Conservation (phyloP, 1,284 basidiomycete species). For the Phaffia rhodozyma region DNA sequence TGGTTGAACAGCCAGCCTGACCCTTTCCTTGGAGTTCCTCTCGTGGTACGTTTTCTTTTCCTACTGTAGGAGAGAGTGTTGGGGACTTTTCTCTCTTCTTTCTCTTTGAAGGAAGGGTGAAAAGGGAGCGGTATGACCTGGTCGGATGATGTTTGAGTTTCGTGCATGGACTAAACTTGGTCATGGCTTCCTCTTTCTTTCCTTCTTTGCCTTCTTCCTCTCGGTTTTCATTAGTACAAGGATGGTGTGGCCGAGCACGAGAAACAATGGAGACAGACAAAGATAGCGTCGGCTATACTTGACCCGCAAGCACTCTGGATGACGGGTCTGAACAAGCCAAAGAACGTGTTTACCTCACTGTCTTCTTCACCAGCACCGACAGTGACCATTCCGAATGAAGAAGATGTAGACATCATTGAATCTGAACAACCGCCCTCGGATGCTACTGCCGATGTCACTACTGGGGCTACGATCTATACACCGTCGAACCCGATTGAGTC, state of each 20-base stretch:
- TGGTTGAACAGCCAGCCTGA: constrained; percentile 14
- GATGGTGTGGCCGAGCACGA: constrained; percentile 15
- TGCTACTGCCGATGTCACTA: background rate
- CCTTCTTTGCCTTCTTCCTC: background rate
- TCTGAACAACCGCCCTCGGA: background rate
- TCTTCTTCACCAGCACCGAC: too few relatives aligned
- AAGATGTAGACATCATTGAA: background rate
- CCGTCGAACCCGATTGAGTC: background rate
- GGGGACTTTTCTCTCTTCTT: background rate
- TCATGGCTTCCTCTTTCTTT: background rate
- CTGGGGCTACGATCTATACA: background rate
- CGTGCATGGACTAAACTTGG: background rate
- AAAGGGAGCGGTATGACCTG: background rate
- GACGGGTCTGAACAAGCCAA: constrained; percentile 8
- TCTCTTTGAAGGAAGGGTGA: background rate
- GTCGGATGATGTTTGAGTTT: background rate
- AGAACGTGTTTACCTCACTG: constrained; percentile 12
- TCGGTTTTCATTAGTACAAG: constrained; percentile 1
- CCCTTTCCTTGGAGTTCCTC: constrained; percentile 15
- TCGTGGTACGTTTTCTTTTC: constrained; percentile 4
- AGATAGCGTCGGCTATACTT: constrained; percentile 11
- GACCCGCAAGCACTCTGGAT: constrained; percentile 17
- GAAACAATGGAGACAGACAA: constrained; percentile 18
- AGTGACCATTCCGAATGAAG: too few relatives aligned
- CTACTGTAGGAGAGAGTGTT: background rate